A percentile compares a stretch with the other conserved stretches of the same genome.
Evolutionary conservation across 1,284 basidiomycete species (phyloP).

Genomic region (Cystobasidiaceae sp.): DNA sequence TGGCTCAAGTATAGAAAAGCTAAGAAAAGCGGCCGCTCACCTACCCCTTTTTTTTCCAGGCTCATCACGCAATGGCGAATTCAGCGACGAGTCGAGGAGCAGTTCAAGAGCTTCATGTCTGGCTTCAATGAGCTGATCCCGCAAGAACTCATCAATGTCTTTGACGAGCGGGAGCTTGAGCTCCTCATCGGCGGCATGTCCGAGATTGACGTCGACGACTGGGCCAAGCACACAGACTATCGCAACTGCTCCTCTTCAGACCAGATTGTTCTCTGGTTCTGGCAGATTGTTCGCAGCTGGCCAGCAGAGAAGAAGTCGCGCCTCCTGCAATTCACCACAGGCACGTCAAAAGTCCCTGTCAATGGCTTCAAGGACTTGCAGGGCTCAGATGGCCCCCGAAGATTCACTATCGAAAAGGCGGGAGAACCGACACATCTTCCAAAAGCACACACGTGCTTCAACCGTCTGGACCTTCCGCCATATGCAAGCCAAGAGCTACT

Average conservation of each 20-base stretch:
- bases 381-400: constrained; percentile 88
- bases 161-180: constrained; percentile 96
- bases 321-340: constrained; percentile 92
- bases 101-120: constrained; percentile 92
- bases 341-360: constrained; percentile 93
- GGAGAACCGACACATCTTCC: constrained; percentile 29
- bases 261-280: constrained; percentile 89
- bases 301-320: constrained; percentile 92
- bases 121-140: constrained; percentile 95
- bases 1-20: not conserved
- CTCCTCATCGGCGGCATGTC: constrained; percentile 97
- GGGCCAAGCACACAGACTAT: constrained; percentile 60
- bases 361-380: constrained; percentile 99
- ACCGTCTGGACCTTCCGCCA: constrained; percentile 71
- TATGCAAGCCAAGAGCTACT: constrained; percentile 85
- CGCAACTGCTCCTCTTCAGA: constrained; percentile 51
- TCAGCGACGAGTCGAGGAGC: constrained; percentile 83
- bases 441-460: constrained; percentile 58
- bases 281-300: constrained; percentile 96
- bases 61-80: constrained; percentile 92
- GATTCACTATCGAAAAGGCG: constrained; percentile 93
- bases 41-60: constrained; percentile 37
- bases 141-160: constrained; percentile 89
- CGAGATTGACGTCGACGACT: constrained; percentile 78
- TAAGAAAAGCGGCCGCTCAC: constrained; percentile 13